Evolutionary conservation across 495 filamentous ascomycete genomes (phyloP).

Genomic region (Penicillium odoratum): DNA sequence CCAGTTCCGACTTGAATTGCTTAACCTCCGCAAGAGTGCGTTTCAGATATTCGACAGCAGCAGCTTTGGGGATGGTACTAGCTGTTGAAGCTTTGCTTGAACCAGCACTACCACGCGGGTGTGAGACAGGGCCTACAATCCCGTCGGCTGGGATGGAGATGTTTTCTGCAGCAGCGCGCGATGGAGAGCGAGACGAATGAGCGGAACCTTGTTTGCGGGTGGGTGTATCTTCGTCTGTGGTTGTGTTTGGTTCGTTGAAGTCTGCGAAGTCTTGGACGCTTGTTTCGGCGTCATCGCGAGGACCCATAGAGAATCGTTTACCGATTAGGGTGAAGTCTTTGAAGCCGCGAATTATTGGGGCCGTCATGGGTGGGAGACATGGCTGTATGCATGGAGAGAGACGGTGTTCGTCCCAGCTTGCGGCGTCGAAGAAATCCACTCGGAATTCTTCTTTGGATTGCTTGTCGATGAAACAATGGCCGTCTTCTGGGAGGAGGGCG

Average conservation of each 20-base stretch:
- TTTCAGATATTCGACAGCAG: slow-evolving; percentile 69
- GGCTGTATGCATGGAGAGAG: slow-evolving; percentile 75
- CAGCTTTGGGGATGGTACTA: slow-evolving; percentile 48
- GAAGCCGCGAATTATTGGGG: slow-evolving; percentile 26
- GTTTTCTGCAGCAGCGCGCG: slow-evolving; percentile 10
- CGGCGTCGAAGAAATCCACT: slow-evolving; percentile 79
- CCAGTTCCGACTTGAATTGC: slow-evolving; percentile 71
- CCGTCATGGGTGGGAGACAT: slow-evolving; percentile 48
- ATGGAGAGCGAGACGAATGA: neutral
- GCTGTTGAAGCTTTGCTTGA: slow-evolving; percentile 40
- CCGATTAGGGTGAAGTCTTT: slow-evolving; percentile 45
- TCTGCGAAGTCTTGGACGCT: slow-evolving; percentile 9
- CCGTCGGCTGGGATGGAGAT: slow-evolving; percentile 32
- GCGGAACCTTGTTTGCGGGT: slow-evolving; percentile 6
- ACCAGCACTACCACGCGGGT: slow-evolving; percentile 30
- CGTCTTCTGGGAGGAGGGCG: slow-evolving; percentile 82
- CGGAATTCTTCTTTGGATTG: slow-evolving; percentile 74
- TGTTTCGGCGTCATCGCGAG: slow-evolving; percentile 22
- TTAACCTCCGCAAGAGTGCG: slow-evolving; percentile 72
- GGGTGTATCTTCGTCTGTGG: slow-evolving; percentile 13
- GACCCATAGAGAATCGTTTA: slow-evolving; percentile 41
- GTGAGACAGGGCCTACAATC: slow-evolving; percentile 34
- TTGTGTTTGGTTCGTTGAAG: neutral
- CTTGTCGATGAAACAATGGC: slow-evolving; percentile 85
- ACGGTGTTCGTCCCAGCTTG: slow-evolving; percentile 77